A percentile compares a stretch with the other conserved stretches of the same genome.
Conservation (phyloP, 257 asterid genomes). For the Solanum paucissectum region DNA sequence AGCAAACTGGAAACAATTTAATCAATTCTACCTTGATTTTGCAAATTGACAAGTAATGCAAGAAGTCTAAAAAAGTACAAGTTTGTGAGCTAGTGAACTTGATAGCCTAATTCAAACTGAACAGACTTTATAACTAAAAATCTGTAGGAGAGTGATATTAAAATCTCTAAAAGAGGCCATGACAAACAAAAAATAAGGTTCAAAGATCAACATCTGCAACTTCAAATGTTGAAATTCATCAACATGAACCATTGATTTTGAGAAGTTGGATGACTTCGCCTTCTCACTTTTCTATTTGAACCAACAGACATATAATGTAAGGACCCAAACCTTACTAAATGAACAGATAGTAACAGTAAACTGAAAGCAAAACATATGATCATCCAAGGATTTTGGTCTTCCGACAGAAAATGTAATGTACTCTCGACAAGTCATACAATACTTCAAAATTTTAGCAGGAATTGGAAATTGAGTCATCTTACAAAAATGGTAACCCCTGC, state of each 20-base stretch:
- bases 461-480: neutral
- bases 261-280: neutral
- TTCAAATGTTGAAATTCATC: neutral
- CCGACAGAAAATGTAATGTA: neutral
- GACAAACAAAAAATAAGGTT: neutral
- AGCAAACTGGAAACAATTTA: neutral
- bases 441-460: neutral
- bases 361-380: neutral
- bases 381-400: neutral
- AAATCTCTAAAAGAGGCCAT: neutral
- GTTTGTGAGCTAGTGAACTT: neutral
- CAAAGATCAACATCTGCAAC: neutral
- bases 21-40: too few relatives aligned
- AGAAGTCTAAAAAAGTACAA: neutral
- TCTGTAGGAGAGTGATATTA: neutral
- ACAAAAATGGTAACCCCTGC: neutral
- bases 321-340: neutral
- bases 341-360: neutral
- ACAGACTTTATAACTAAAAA: too few relatives aligned
- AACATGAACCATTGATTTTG: neutral
- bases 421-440: neutral
- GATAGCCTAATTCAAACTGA: neutral
- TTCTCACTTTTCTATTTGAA: neutral
- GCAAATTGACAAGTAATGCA: too few relatives aligned
- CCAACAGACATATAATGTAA: neutral